A percentile compares a stretch with the other conserved stretches of the same genome.
Evolutionary conservation across 2,329 filamentous ascomycete genomes (phyloP).

Genomic region (Lachnellula hyalina): DNA sequence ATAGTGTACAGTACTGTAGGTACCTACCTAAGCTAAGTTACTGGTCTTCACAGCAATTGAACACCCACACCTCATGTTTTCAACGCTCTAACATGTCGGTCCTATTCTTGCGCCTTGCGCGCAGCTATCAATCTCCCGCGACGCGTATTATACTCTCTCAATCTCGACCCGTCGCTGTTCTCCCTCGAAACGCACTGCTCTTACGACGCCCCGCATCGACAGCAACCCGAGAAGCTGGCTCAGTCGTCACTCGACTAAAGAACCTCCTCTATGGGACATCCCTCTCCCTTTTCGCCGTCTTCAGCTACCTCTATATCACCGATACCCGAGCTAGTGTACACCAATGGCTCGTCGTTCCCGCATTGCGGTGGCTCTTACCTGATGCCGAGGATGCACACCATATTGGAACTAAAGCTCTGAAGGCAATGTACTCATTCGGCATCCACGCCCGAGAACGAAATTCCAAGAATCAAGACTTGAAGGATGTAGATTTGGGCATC

Average conservation of each 20-base stretch:
- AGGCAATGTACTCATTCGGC: slow-evolving; percentile 65
- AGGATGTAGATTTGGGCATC: slow-evolving; percentile 36
- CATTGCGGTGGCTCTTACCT: slow-evolving; percentile 60
- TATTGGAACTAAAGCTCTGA: slow-evolving; percentile 64
- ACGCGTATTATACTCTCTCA: slow-evolving; percentile 8
- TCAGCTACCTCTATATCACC: slow-evolving; percentile 63
- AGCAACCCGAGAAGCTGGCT: slow-evolving; percentile 25
- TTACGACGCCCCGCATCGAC: slow-evolving; percentile 18
- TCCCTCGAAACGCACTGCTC: slow-evolving; percentile 4
- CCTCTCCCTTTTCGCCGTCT: slow-evolving; percentile 40
- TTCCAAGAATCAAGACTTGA: slow-evolving; percentile 17
- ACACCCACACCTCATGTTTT: background rate
- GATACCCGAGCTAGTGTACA: slow-evolving; percentile 70
- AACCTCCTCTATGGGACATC: slow-evolving; percentile 50
- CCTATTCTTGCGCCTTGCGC: slow-evolving; percentile 14
- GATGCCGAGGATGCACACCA: slow-evolving; percentile 94
- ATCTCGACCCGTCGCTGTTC: slow-evolving; percentile 11
- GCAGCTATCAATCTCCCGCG: slow-evolving; percentile 9
- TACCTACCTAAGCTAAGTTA: too few relatives aligned
- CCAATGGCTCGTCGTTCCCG: slow-evolving; percentile 59
- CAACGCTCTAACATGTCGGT: slow-evolving; percentile 14
- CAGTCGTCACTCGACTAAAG: slow-evolving; percentile 39
- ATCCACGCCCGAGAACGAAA: slow-evolving; percentile 75
- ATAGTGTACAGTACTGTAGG: too few relatives aligned
- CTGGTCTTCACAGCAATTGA: slow-evolving; percentile 1